Base-by-base conservation (phyloP, 2,329 filamentous ascomycete species). In the Aspergillus sp. region DNA sequence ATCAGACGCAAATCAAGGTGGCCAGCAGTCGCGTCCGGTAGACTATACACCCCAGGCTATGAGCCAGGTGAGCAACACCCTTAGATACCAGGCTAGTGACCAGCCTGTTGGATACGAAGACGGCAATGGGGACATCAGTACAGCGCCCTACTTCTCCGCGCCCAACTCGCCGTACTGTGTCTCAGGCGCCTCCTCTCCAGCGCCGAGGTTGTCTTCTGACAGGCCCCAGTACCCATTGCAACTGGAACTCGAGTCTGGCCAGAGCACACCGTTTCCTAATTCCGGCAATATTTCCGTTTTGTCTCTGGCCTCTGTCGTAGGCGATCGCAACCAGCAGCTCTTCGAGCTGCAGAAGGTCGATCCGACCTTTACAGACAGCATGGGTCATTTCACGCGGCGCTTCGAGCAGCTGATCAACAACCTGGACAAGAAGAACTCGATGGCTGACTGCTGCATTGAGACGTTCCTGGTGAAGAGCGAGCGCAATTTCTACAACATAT, bases 261-360 rank as follows among this genome's bases (percentile, higher is more conserved):
- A 24, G 23, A 24, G 23, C 23, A 24, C 23, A 24, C 23, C 23
- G 0, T 24, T 24, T 7, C 23, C 23, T 24, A 1, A 0, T 37
- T 67, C 76, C 39, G 75, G 73, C 59, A 76, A 72, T 59, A 70
- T 73, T 43, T 83, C 80, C 1, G 74, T 76, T 3, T 75, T 87
- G 23, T 85, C 82, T 31, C 75, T 86, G 3, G 77, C 84, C 53
- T 79, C 79, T 3, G 79, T 88, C 33, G 78, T 87, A 23, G 83
- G 85, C 17, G 84, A 24, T 24, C 23, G 23, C 23, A 24, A 84
- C 57, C 85, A 85, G 67, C 82, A 82, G 54, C 81, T 86, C 65
- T 86, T 82, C 66, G 82, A 84, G 60, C 79, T 88, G n/a, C 86
- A 89, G 67, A 85, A 87, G 56, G 84, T 89, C 0, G 85, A 86